These are phyloP conservation scores for Fusarium armeniacum DNA, from an alignment of 2,329 filamentous ascomycete species.

Conservation along the genomic window DNA sequence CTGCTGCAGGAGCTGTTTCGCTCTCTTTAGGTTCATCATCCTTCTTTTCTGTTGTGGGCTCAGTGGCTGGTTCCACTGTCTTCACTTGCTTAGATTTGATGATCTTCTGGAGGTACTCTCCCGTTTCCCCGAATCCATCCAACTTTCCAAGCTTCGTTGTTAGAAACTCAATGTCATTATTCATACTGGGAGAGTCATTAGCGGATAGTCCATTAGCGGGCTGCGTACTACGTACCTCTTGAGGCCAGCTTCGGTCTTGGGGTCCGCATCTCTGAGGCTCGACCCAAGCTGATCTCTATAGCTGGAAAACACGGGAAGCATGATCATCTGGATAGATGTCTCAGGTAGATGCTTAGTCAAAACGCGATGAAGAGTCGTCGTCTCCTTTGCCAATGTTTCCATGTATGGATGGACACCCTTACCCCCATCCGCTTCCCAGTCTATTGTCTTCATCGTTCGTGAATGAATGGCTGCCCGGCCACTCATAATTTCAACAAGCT, in stretches of 20 bases:
- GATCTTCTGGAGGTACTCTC: constrained; percentile 75
- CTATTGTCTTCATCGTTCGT: constrained; percentile 78
- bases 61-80: constrained; percentile 31
- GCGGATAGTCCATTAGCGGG: not conserved
- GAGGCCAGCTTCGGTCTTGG: constrained; percentile 77
- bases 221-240: constrained; percentile 70
- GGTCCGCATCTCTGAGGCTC: constrained; percentile 74
- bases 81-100: constrained; percentile 69
- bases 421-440: constrained; percentile 74
- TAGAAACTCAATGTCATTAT: constrained; percentile 82
- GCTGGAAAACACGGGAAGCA: constrained; percentile 84
- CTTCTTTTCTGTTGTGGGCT: constrained; percentile 30
- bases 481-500: constrained; percentile 93
- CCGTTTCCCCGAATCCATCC: constrained; percentile 82
- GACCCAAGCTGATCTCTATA: constrained; percentile 85
- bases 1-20: constrained; percentile 29
- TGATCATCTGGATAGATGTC: constrained; percentile 82
- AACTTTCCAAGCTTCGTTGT: constrained; percentile 79
- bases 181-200: constrained; percentile 69
- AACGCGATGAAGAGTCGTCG: constrained; percentile 84
- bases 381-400: constrained; percentile 90
- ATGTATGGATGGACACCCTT: constrained; percentile 76
- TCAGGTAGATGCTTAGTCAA: constrained; percentile 86
- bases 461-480: constrained; percentile 80
- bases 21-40: constrained; percentile 31